phyloP scores from a whole-genome alignment of 2,329 filamentous ascomycete genomes.

The Teratosphaeria zuluensis region DNA sequence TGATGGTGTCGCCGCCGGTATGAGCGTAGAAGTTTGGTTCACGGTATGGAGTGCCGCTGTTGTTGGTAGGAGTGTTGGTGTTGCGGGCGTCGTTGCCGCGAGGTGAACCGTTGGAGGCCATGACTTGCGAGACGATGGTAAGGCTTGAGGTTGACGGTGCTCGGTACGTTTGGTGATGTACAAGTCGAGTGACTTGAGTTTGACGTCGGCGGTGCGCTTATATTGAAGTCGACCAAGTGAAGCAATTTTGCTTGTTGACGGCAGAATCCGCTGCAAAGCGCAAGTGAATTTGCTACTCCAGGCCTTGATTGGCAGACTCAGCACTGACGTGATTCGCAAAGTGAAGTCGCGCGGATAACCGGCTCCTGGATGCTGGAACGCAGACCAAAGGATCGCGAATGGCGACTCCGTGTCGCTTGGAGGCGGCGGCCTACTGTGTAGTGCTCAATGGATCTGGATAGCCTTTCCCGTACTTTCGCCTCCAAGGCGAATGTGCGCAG shows the following conservation, averaged over 20 bases:
- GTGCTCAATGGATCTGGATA: not conserved
- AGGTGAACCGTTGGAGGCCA: not conserved
- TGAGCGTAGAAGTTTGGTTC: not conserved
- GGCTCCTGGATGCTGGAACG: not conserved
- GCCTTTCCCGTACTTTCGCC: not conserved
- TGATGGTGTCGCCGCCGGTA: not conserved
- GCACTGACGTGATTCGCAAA: not conserved
- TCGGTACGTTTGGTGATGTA: not conserved
- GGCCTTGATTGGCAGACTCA: not conserved
- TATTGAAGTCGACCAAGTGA: not conserved
- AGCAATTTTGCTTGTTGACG: not conserved
- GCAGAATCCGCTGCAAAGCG: not conserved
- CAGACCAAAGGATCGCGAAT: not conserved
- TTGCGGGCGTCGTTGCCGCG: not conserved
- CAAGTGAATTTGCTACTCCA: not conserved
- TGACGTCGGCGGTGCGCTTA: not conserved
- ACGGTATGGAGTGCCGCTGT: not conserved
- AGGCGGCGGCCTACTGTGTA: not conserved
- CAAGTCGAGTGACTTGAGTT: not conserved
- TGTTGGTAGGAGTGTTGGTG: not conserved
- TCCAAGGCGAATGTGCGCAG: not conserved
- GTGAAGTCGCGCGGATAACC: not conserved
- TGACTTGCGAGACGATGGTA: not conserved
- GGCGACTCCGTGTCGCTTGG: not conserved
- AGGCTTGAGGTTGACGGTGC: not conserved